Conservation (phyloP, 2,329 filamentous ascomycete genomes). For the Exophiala oligosperma region DNA sequence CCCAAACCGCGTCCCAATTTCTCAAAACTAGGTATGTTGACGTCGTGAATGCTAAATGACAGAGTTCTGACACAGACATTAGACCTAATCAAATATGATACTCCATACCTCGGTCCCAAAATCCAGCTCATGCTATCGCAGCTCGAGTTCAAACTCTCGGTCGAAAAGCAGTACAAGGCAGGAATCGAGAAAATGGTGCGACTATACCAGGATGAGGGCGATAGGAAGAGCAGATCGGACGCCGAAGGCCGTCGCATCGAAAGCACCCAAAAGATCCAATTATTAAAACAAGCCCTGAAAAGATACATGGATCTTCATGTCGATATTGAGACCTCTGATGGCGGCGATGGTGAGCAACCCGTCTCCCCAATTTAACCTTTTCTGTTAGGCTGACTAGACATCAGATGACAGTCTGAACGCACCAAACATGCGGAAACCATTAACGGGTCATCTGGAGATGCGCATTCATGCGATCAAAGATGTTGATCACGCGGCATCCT, state of each 20-base stretch:
- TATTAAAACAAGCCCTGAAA: slow-evolving; percentile 93
- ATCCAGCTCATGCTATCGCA: slow-evolving; percentile 99
- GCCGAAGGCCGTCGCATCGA: slow-evolving; percentile 87
- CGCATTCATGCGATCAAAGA: slow-evolving; percentile 87
- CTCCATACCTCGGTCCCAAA: slow-evolving; percentile 87
- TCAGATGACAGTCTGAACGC: slow-evolving; percentile 94
- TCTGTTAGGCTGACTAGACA: slow-evolving; percentile 15
- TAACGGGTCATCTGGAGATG: slow-evolving; percentile 86
- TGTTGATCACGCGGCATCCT: slow-evolving; percentile 84
- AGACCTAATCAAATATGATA: slow-evolving; percentile 99
- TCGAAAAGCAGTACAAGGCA: slow-evolving; percentile 98
- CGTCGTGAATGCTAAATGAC: no score
- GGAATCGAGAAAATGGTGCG: slow-evolving; percentile 99
- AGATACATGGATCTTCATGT: slow-evolving; percentile 97
- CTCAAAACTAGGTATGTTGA: slow-evolving; percentile 81
- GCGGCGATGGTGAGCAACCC: slow-evolving; percentile 69
- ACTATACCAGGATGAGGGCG: slow-evolving; percentile 94
- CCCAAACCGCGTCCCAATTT: slow-evolving; percentile 84
- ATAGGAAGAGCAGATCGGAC: slow-evolving; percentile 91
- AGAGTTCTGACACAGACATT: slow-evolving; percentile 11
- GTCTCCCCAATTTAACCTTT: slow-evolving; percentile 31
- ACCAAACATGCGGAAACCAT: slow-evolving; percentile 91
- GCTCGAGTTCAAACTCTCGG: slow-evolving; percentile 96
- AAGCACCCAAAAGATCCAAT: slow-evolving; percentile 95
- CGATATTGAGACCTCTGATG: slow-evolving; percentile 78